Base-by-base conservation (phyloP, 2,329 filamentous ascomycete genomes). In the Bretziella fagacearum region DNA sequence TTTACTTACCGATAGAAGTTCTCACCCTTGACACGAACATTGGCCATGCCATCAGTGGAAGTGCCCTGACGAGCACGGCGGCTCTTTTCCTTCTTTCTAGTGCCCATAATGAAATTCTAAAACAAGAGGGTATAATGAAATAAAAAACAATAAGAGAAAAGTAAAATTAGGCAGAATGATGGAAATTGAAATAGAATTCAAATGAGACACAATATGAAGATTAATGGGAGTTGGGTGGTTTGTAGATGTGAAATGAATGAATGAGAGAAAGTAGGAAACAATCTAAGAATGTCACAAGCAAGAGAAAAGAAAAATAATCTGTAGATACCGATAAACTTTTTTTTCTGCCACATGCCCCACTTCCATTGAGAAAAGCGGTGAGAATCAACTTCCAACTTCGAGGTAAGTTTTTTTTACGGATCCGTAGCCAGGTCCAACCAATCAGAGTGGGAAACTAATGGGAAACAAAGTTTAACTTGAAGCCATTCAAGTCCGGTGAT, bases 11-110 rank as follows among this genome's bases (percentile, higher is more conserved):
- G 78, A 69, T 96, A 96, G 68, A 96, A 98, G 70, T 96, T 96
- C 71, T 96, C 89, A 66, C 91, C 91, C 68, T 98, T 98, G 56
- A 78, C 71, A 58, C 80, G 84, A 59, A 96, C 84, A 67, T 96
- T 96, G 57, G 67, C 78, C 76, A 94, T 85, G 62, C 85, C 85
- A 76, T 91, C 81, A 55, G 75, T 74, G 43, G 74, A 74, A 67
- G 87, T 89, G 56, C 84, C 85, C 73, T 95, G 79, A 62, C 86
- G 82, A 68, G 73, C 73, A 62, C 82, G 81, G 66, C 89, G 79
- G 62, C 69, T 74, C 54, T 77, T 78, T 66, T 96, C 89, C 65
- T 95, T 95, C 73, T 96, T 96, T 58, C 77, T 80, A 57, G 79
- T 81, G 65, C 86, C 86, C 86, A 94, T 94, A 50, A 54, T 58